Conservation (phyloP, 495 filamentous ascomycete genomes). For the Aspergillus ellipticus region DNA sequence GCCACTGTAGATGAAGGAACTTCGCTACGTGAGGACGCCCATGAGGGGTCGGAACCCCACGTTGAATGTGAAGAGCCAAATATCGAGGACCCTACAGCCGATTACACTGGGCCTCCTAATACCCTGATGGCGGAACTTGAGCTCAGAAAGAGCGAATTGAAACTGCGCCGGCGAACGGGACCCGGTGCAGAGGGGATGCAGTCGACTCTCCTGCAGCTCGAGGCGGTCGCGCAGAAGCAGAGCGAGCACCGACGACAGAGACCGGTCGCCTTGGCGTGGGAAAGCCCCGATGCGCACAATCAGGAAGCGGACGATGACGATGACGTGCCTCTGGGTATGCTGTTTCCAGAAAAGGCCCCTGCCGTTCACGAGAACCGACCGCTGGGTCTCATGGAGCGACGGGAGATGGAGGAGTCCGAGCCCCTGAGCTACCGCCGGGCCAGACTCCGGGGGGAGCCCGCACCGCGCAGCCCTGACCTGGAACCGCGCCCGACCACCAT, state of each 20-base stretch:
- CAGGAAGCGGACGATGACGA: conserved; percentile 56
- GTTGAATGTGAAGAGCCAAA: conserved; percentile 32
- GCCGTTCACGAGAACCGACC: conserved; percentile 61
- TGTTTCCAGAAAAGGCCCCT: conserved; percentile 62
- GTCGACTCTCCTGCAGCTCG: conserved; percentile 84
- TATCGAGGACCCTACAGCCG: conserved; percentile 37
- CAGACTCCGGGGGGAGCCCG: conserved; percentile 60
- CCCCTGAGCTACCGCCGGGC: conserved; percentile 77
- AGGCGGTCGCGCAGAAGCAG: conserved; percentile 85
- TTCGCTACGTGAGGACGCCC: conserved; percentile 16
- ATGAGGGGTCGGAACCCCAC: conserved; percentile 16
- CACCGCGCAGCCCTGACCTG: conserved; percentile 27
- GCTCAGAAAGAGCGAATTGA: conserved; percentile 79
- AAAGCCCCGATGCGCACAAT: conserved; percentile 53
- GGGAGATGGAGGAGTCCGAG: conserved; percentile 86
- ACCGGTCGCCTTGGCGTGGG: conserved; percentile 85
- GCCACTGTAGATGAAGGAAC: conserved; percentile 17
- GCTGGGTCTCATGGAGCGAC: conserved; percentile 77
- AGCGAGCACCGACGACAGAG: conserved; percentile 68
- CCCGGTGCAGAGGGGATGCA: conserved; percentile 70
- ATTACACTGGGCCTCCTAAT: conserved; percentile 70
- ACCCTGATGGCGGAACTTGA: conserved; percentile 92
- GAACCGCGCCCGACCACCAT: conserved; percentile 37
- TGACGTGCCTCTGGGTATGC: conserved; percentile 78
- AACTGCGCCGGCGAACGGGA: conserved; percentile 66